Base-by-base conservation (phyloP, 2,329 filamentous ascomycete genomes). In the Allantophomopsis lycopodina region DNA sequence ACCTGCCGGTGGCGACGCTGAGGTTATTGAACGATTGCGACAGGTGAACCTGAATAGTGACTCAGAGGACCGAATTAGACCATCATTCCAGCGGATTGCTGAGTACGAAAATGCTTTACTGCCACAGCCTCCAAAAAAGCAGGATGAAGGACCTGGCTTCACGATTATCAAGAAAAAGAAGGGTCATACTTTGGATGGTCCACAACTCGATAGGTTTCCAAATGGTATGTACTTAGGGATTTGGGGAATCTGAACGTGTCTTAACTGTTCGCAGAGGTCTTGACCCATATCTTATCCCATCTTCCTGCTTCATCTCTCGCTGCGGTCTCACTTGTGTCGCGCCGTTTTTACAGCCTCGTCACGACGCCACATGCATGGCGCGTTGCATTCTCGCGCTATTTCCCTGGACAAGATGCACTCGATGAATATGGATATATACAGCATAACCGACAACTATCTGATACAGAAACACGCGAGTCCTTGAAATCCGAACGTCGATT, bases 321-420 rank as follows among this genome's bases (percentile, higher is more conserved):
- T 14, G 74, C 81, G 8, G 80, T 94, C 10, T 81, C 87, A 14
- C 71, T 94, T 38, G 86, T 96, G 21, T 95, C 85, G 28, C 84
- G 79, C 52, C 82, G 84, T 40, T 93, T 96, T 55, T 84, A 94
- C 58, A 70, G 72, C 39, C 68, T 96, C 32, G 82, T 96, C 41
- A 94, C 86, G 4, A 89, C 84, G 2, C 85, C 88, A 13, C 86
- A 95, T 61, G 87, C 87, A 7, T 96, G 89, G 89, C 78, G 86
- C 46, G 83, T 87, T 55, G 89, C 88, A 5, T 96, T 96, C 55
- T 73, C 85, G 49, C 85, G 88, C 45, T 89, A 79, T 61, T 98
- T 96, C 50, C 85, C 85, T 0, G 87, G 83, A 1, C 75, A 81
- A 17, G 73, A 80, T 52, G 68, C 69, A 5, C 54, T 78, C 36